Percentiles rank a stretch among this genome's conserved stretches.
These are phyloP conservation scores for Tuber umbilicatum DNA, from an alignment of 495 filamentous ascomycete genomes.

Conservation along the genomic window DNA sequence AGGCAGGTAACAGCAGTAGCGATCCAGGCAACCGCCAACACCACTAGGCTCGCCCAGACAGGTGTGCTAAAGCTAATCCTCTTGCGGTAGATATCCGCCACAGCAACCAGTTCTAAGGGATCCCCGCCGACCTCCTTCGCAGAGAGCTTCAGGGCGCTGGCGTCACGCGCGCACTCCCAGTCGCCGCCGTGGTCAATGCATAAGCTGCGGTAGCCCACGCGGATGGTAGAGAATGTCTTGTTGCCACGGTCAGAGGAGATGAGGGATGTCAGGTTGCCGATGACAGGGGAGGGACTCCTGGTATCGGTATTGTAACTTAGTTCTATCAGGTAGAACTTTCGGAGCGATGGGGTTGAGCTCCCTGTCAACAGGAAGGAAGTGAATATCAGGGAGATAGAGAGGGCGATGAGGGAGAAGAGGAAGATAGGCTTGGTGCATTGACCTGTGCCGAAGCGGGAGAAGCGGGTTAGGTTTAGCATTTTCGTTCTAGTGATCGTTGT, in stretches of 20 bases:
- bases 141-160: slow-evolving; percentile 9
- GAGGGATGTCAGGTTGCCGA: slow-evolving; percentile 24
- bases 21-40: slow-evolving; percentile 25
- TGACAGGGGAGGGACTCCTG: slow-evolving; percentile 16
- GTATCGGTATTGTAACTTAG: slow-evolving; percentile 25
- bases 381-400: slow-evolving; percentile 43
- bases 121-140: slow-evolving; percentile 27
- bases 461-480: slow-evolving; percentile 18
- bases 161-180: slow-evolving; percentile 25
- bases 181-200: slow-evolving; percentile 31
- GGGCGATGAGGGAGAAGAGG: slow-evolving; percentile 22
- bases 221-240: slow-evolving; percentile 18
- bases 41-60: slow-evolving; percentile 24
- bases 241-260: slow-evolving; percentile 22
- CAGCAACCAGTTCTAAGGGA: slow-evolving; percentile 33
- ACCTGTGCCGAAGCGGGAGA: slow-evolving; percentile 26
- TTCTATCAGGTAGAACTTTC: slow-evolving; percentile 38
- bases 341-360: slow-evolving; percentile 19
- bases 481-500: slow-evolving; percentile 6
- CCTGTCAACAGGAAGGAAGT: slow-evolving; percentile 43
- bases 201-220: slow-evolving; percentile 36
- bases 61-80: slow-evolving; percentile 33
- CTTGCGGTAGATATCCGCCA: slow-evolving; percentile 33
- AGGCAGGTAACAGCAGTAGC: slow-evolving; percentile 24
- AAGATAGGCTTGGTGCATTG: slow-evolving; percentile 33